Conservation (phyloP, 805 yeast genomes). For the Candida lessepsii region DNA sequence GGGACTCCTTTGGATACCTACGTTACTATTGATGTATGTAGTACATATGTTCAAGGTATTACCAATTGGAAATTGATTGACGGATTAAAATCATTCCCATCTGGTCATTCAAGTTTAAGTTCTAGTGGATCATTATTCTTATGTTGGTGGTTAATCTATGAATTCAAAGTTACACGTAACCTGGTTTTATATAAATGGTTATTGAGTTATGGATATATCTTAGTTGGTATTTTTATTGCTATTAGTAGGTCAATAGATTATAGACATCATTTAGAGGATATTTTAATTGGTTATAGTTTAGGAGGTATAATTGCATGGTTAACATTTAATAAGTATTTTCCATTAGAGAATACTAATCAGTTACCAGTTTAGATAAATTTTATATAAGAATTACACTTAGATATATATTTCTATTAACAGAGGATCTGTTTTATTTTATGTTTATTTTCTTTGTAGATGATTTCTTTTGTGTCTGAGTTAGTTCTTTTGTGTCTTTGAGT, state of each 20-base stretch:
- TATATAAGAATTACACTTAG: no score
- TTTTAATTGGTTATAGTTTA: constrained; percentile 26
- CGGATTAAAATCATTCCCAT: constrained; percentile 42
- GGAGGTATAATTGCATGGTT: constrained; percentile 23
- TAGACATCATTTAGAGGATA: constrained; percentile 36
- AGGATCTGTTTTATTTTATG: no score
- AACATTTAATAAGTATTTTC: constrained; percentile 14
- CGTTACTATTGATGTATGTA: constrained; percentile 33
- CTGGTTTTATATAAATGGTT: constrained; percentile 7
- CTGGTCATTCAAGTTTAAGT: constrained; percentile 39
- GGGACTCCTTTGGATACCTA: constrained; percentile 24
- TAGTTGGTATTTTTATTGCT: constrained; percentile 32
- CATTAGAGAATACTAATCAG: constrained; percentile 3
- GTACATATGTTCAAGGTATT: constrained; percentile 23
- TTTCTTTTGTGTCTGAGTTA: no score
- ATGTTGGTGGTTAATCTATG: constrained; percentile 26
- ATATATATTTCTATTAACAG: no score
- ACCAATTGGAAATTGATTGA: constrained; percentile 28
- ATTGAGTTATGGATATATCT: constrained; percentile 18
- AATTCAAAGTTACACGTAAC: constrained; percentile 16
- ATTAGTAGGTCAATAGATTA: constrained; percentile 35
- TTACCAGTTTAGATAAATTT: not conserved
- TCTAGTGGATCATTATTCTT: constrained; percentile 34
- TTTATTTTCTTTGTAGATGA: no score
- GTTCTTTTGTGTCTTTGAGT: no score